Conservation (phyloP, 1,284 basidiomycete genomes). For the Apiotrichum gracile region DNA sequence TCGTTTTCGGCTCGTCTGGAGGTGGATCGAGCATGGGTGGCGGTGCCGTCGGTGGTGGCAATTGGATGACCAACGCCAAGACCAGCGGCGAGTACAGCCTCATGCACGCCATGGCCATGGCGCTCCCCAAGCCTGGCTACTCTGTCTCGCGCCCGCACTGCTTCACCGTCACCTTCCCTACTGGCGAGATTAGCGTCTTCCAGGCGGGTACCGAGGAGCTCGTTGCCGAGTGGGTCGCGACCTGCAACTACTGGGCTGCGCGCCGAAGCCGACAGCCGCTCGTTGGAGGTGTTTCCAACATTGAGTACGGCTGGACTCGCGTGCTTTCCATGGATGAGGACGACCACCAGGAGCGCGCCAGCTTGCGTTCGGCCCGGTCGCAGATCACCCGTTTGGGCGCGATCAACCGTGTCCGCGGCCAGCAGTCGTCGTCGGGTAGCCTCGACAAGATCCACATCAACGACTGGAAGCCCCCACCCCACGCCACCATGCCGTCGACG, state of each 20-base stretch:
- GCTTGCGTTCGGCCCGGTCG: conserved; percentile 4
- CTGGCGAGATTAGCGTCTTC: conserved; percentile 88
- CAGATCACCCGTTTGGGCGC: conserved; percentile 11
- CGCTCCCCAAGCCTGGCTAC: conserved; percentile 83
- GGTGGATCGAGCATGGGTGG: conserved; percentile 49
- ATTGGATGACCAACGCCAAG: conserved; percentile 85
- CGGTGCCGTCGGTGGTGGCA: conserved; percentile 76
- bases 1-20: conserved; percentile 72
- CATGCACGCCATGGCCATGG: conserved; percentile 79
- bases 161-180: conserved; percentile 86
- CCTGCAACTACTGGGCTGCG: conserved; percentile 98
- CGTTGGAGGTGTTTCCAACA: conserved; percentile 90
- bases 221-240: conserved; percentile 95
- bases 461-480: conserved; percentile 88
- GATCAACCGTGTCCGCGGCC: conserved; percentile 20
- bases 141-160: conserved; percentile 82
- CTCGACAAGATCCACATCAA: conserved; percentile 71
- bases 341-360: not conserved
- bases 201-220: conserved; percentile 96
- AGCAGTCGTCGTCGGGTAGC: conserved; percentile 48
- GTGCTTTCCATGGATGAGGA: conserved; percentile 4
- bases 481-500: conserved; percentile 72
- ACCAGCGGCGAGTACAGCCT: conserved; percentile 73
- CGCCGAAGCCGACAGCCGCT: conserved; percentile 87
- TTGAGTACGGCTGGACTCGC: conserved; percentile 98